phyloP scores from a whole-genome alignment of 495 filamentous ascomycete species.

The Acidiella bohemica region DNA sequence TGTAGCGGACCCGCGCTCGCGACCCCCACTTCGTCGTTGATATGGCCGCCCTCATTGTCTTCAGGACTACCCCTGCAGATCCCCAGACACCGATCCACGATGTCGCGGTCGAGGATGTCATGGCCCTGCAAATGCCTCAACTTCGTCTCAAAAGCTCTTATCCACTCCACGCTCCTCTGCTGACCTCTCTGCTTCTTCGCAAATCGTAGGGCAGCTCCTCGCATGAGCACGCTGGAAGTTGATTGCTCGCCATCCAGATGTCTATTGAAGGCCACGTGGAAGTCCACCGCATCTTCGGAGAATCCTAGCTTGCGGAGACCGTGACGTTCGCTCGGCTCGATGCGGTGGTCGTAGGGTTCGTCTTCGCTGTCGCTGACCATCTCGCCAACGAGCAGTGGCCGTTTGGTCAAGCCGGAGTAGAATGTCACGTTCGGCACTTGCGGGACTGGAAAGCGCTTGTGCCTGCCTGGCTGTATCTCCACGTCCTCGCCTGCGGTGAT shows the following conservation, averaged over 20 bases:
- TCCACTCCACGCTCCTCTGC: constrained; percentile 5
- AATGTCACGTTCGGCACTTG: constrained; percentile 14
- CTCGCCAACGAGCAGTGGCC: constrained; percentile 17
- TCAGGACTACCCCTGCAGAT: neutral
- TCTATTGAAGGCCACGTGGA: constrained; percentile 18
- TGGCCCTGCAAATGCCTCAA: constrained; percentile 3
- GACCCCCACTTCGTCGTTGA: neutral
- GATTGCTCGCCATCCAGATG: constrained; percentile 22
- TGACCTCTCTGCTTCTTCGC: neutral
- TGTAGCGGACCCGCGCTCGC: too few relatives aligned
- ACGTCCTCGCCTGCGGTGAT: constrained; percentile 2
- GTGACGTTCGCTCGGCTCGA: constrained; percentile 17
- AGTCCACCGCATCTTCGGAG: constrained; percentile 12
- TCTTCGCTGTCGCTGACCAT: constrained; percentile 24
- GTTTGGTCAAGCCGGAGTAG: constrained; percentile 23
- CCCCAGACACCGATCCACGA: constrained; percentile 4
- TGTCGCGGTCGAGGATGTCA: constrained; percentile 6
- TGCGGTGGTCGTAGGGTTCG: constrained; percentile 21
- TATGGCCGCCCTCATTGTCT: neutral
- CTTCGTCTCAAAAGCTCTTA: constrained; percentile 10
- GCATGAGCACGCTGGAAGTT: constrained; percentile 1
- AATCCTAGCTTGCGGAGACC: constrained; percentile 14
- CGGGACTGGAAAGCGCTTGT: too few relatives aligned
- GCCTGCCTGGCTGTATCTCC: too few relatives aligned
- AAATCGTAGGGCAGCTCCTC: constrained; percentile 22